phyloP scores from a whole-genome alignment of 345 rosid genomes.

The Fremontodendron californicum region DNA sequence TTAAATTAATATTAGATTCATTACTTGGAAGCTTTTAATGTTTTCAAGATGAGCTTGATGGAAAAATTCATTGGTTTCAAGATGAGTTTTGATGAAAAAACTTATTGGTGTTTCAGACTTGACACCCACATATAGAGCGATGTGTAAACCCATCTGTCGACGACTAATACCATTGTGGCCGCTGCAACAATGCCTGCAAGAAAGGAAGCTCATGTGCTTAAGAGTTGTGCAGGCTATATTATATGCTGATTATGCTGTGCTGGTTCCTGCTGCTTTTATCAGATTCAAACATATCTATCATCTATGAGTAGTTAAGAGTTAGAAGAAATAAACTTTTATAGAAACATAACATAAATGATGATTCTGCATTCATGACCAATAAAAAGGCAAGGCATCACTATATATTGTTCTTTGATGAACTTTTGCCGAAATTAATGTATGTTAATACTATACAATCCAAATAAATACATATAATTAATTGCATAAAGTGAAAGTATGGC shows the following conservation, averaged over 20 bases:
- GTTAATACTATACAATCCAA: no score
- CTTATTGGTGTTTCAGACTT: no score
- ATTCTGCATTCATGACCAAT: not conserved
- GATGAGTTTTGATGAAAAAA: no score
- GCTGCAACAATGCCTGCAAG: constrained; percentile 29
- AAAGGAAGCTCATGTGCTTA: constrained; percentile 26
- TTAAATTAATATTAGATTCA: no score
- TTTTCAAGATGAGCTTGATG: no score
- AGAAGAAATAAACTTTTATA: not conserved
- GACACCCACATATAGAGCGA: no score
- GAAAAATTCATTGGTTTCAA: no score
- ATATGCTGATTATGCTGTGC: constrained; percentile 18
- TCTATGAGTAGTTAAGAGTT: not conserved
- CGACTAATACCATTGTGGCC: constrained; percentile 26
- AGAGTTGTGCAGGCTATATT: constrained; percentile 29
- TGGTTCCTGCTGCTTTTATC: not conserved
- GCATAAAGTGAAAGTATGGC: not conserved
- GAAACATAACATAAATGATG: no score
- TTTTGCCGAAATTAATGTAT: not conserved
- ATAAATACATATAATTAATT: not conserved
- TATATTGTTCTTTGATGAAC: not conserved
- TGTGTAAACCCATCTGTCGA: constrained; percentile 23
- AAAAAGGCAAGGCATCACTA: not conserved
- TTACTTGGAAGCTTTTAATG: no score
- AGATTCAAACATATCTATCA: not conserved